Percentiles rank a stretch among this genome's conserved stretches.
These are phyloP conservation scores for Botrytis cinerea DNA, from an alignment of 2,329 filamentous ascomycete species.

Conservation along the genomic window DNA sequence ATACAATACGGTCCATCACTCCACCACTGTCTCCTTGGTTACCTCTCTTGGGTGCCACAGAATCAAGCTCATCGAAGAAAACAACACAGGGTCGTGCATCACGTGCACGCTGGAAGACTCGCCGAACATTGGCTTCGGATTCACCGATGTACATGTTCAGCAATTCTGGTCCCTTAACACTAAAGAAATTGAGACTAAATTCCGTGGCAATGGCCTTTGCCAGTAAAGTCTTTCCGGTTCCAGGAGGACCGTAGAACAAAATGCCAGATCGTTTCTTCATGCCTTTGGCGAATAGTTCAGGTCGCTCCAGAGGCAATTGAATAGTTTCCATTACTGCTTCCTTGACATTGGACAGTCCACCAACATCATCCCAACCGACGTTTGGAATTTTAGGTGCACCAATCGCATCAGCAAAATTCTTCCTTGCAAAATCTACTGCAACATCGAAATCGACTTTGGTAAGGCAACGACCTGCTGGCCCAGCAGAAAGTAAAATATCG, in stretches of 20 bases:
- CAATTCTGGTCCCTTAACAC: conserved; percentile 86
- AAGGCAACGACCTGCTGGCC: conserved; percentile 74
- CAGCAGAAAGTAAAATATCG: conserved; percentile 87
- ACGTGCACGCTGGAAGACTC: conserved; percentile 83
- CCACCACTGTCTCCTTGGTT: conserved; percentile 97
- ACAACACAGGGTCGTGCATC: conserved; percentile 87
- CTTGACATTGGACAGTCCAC: conserved; percentile 90
- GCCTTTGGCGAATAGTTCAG: conserved; percentile 92
- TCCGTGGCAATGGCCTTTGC: conserved; percentile 93
- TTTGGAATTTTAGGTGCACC: conserved; percentile 98
- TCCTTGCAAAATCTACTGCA: conserved; percentile 92
- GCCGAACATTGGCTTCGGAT: conserved; percentile 86
- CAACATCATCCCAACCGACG: conserved; percentile 94
- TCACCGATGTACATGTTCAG: conserved; percentile 97
- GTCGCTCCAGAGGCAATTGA: conserved; percentile 84
- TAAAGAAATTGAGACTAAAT: conserved; percentile 93
- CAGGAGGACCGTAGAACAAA: conserved; percentile 86
- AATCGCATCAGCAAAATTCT: conserved; percentile 97
- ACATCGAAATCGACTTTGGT: conserved; percentile 83
- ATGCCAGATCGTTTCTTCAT: conserved; percentile 98
- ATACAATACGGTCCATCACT: conserved; percentile 97
- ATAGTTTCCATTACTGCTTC: conserved; percentile 97
- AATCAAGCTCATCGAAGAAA: conserved; percentile 92
- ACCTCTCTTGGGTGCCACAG: conserved; percentile 91
- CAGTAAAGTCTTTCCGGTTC: conserved; percentile 88